Evolutionary conservation across 2,329 filamentous ascomycete species (phyloP).

Genomic region (Colletotrichum sp.): DNA sequence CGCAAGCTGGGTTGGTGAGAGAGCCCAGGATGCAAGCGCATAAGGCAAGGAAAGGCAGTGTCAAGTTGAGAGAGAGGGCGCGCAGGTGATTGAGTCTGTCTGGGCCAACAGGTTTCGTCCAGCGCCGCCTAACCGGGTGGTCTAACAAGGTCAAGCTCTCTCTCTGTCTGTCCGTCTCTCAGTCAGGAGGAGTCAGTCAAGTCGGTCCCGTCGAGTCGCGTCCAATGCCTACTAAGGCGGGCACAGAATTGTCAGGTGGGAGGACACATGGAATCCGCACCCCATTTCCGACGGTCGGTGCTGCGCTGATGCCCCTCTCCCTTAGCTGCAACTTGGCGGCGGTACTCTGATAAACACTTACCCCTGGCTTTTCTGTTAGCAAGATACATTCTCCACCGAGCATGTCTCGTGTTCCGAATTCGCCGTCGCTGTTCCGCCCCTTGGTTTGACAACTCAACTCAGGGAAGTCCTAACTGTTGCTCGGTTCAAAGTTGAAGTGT

Average conservation of each 20-base stretch:
- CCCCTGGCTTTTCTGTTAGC: not conserved
- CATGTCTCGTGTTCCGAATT: not conserved
- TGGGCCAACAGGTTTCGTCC: not conserved
- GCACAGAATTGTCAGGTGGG: not conserved
- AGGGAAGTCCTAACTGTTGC: not conserved
- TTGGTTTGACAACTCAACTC: not conserved
- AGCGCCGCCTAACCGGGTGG: not conserved
- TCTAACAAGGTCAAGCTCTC: not conserved
- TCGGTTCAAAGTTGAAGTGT: not conserved
- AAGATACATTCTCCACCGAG: not conserved
- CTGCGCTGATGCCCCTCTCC: conserved; percentile 4
- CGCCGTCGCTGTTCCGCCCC: not conserved
- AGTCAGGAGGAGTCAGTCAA: not conserved
- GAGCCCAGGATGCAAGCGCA: not conserved
- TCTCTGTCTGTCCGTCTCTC: not conserved
- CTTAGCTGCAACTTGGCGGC: not conserved
- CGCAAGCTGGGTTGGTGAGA: not conserved
- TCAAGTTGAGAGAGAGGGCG: not conserved
- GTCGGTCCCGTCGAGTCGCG: not conserved
- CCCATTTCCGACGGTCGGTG: not conserved
- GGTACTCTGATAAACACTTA: conserved; percentile 18
- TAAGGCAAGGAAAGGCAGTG: not conserved
- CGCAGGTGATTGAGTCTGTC: not conserved
- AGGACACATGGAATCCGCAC: not conserved
- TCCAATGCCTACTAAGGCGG: not conserved